These are phyloP conservation scores for Nicotiana rustica DNA, from an alignment of 305 asterid species.

Conservation along the genomic window DNA sequence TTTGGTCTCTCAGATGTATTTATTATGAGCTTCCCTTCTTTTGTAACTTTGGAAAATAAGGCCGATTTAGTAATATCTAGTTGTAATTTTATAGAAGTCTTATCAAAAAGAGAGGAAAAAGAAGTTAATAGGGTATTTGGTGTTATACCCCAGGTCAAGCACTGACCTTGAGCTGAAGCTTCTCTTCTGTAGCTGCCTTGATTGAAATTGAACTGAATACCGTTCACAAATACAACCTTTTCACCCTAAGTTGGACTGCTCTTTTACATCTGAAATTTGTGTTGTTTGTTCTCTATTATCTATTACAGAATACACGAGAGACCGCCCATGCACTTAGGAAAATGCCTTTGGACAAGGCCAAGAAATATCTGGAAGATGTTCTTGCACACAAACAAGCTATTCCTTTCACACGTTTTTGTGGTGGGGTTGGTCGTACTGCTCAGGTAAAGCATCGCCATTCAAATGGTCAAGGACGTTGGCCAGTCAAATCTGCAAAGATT, in stretches of 20 bases:
- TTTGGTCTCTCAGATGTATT: constrained; percentile 51
- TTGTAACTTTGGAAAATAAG: not conserved
- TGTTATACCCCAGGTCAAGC: not conserved
- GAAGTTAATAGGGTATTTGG: not conserved
- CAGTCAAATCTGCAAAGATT: constrained; percentile 70
- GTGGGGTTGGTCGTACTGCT: constrained; percentile 78
- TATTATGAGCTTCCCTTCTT: constrained; percentile 49
- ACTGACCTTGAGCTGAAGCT: not conserved
- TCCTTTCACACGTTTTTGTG: constrained; percentile 78
- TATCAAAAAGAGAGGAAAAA: too few species aligned
- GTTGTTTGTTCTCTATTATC: not conserved
- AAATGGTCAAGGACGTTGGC: constrained; percentile 85
- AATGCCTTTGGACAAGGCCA: constrained; percentile 66
- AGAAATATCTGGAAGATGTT: constrained; percentile 72
- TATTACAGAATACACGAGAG: constrained; percentile 65
- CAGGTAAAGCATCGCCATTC: constrained; percentile 80
- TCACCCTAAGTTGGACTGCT: not conserved
- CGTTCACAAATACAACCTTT: not conserved
- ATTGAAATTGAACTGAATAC: not conserved
- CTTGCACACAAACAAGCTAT: constrained; percentile 76
- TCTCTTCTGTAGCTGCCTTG: not conserved
- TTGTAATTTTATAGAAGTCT: not conserved
- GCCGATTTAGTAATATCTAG: not conserved
- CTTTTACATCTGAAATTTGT: not conserved
- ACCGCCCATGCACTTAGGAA: constrained; percentile 74